Conservation (phyloP, 306 rosid species). For the Gastrolobium bilobum region DNA sequence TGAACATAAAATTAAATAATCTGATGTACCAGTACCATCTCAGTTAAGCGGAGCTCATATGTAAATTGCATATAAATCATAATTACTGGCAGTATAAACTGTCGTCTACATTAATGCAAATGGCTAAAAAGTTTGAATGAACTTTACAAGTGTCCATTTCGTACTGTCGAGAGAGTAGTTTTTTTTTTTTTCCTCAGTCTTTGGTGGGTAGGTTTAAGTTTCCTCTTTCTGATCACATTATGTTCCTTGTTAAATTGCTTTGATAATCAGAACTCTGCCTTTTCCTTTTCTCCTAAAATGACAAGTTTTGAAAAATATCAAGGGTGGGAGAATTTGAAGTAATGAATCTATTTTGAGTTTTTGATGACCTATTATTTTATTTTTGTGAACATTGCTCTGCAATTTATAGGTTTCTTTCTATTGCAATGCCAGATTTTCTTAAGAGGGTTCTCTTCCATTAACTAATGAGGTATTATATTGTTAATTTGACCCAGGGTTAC, state of each 20-base stretch:
- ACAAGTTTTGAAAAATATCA: conserved; percentile 2
- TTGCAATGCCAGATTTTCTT: conserved; percentile 18
- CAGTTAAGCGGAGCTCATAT: not conserved
- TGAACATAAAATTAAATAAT: not conserved
- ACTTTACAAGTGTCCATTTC: not conserved
- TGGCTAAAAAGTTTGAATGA: not conserved
- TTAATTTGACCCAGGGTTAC: conserved; percentile 76
- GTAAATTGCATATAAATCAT: not conserved
- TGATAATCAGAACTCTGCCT: not conserved
- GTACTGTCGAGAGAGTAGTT: not conserved
- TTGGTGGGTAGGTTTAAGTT: not conserved
- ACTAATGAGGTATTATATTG: conserved; percentile 30
- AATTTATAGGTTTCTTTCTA: conserved; percentile 5
- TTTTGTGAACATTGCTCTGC: conserved; percentile 1
- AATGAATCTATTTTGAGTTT: conserved; percentile 2
- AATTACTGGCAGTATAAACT: not conserved
- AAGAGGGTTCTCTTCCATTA: not conserved
- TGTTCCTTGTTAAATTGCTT: not conserved
- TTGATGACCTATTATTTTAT: not conserved
- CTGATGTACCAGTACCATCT: conserved; percentile 19
- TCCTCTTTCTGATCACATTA: conserved; percentile 12
- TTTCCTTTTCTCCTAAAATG: not conserved
- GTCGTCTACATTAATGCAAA: not conserved
- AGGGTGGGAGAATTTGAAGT: not conserved
- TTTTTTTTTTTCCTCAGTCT: not conserved